Percentiles rank a stretch among this genome's conserved stretches.
Conservation (phyloP, 176 grass and related monocot species). For the Carex pumila region DNA sequence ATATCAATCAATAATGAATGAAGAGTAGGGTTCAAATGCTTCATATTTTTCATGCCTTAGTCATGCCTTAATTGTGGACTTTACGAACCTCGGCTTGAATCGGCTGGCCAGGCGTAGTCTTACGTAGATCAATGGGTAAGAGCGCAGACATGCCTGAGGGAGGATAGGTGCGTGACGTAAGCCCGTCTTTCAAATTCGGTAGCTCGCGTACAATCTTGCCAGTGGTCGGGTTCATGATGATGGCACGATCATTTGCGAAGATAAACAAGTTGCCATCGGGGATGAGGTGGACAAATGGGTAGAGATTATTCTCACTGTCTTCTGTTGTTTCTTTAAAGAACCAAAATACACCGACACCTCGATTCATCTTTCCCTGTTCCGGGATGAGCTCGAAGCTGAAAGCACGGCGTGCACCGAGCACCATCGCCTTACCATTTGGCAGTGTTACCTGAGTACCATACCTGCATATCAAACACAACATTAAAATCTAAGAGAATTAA, state of each 20-base stretch:
- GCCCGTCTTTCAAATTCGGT: conserved; percentile 47
- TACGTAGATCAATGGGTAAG: conserved; percentile 65
- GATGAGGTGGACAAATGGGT: conserved; percentile 80
- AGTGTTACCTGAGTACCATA: conserved; percentile 60
- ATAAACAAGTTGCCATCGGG: conserved; percentile 69
- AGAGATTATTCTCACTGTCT: conserved; percentile 80
- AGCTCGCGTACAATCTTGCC: conserved; percentile 47
- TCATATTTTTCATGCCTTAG: too few relatives aligned
- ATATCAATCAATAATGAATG: neutral
- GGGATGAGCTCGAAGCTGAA: conserved; percentile 79
- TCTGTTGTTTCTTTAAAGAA: conserved; percentile 62
- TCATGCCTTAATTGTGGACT: neutral
- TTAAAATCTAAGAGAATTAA: neutral
- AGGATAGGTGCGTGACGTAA: conserved; percentile 57
- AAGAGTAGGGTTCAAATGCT: neutral
- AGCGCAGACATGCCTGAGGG: conserved; percentile 63
- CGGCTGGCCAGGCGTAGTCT: conserved; percentile 6
- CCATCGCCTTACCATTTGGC: conserved; percentile 50
- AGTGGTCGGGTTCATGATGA: conserved; percentile 41
- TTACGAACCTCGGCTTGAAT: conserved; percentile 32
- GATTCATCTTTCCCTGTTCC: conserved; percentile 30
- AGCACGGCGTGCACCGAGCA: conserved; percentile 57
- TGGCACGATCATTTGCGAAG: conserved; percentile 72
- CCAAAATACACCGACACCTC: conserved; percentile 1
- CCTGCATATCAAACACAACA: conserved; percentile 22